Conservation (phyloP, 768 basidiomycete genomes). For the Kwoniella dejecticola region DNA sequence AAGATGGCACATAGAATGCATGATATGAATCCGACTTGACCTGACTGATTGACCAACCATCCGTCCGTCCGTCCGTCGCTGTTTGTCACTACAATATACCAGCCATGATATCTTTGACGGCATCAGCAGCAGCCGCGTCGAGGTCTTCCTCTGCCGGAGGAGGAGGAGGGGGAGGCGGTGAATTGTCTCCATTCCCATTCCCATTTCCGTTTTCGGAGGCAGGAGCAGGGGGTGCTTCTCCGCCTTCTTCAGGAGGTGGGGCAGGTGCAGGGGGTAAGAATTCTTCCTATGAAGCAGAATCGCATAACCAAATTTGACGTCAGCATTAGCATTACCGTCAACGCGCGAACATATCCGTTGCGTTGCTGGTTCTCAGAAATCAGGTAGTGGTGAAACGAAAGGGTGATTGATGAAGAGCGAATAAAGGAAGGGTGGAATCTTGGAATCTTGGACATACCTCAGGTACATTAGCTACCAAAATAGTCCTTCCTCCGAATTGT, state of each 20-base stretch:
- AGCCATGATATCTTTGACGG: conserved; percentile 51
- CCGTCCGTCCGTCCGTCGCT: no score
- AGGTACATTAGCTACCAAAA: conserved; percentile 51
- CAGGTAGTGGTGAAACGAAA: background rate
- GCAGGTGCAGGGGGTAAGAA: conserved; percentile 51
- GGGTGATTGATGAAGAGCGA: background rate
- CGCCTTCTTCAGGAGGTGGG: conserved; percentile 47
- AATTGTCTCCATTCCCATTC: no score
- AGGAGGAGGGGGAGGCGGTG: conserved; percentile 48
- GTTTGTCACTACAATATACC: conserved; percentile 18
- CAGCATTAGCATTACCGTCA: background rate
- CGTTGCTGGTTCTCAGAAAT: background rate
- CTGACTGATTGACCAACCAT: no score
- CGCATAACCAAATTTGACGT: background rate
- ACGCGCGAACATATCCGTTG: background rate
- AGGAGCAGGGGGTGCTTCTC: conserved; percentile 23
- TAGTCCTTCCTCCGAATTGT: conserved; percentile 56
- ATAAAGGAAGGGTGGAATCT: background rate
- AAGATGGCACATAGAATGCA: no score
- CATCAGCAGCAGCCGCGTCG: conserved; percentile 51
- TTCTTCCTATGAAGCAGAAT: conserved; percentile 42
- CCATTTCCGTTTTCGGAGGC: conserved; percentile 41
- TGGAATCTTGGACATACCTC: conserved; percentile 41
- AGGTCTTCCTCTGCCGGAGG: conserved; percentile 47
- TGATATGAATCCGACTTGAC: no score